Evolutionary conservation across 177 flowering plant genomes (phyloP), one percentile per base, ranked within the genome.

Genomic region (Vitis hybrid): DNA sequence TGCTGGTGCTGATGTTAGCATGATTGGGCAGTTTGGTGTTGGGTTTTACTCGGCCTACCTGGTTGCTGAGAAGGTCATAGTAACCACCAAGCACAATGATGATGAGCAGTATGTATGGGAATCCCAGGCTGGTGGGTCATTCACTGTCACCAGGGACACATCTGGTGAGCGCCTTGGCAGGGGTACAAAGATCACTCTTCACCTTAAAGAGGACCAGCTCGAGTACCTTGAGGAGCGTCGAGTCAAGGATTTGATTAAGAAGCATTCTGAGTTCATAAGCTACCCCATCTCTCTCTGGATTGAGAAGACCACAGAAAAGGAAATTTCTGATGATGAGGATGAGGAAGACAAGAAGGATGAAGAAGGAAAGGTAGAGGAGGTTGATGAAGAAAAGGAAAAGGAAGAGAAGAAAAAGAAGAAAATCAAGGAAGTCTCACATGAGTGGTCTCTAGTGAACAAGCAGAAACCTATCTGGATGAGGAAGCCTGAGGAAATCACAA

Each of bases 101-200:
- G 91, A 89, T 66, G 93, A 89, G 74, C 91, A 89, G 77, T 88
- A 88, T 59, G 81, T 88, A 0, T 88, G 93, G 93, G 93, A 88
- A 74, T 88, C 92, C 18, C 92, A 88, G 68, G 90, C 90, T 34
- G 92, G 88, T 61, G 89, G 89, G 1, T 86, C 90, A 45, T 85
- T 85, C 81, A 87, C 88, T 6, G 86, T 87, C 8, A 83, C 88
- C 60, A 85, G 90, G 65, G 84, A 81, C 48, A 63, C 77, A 20
- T 71, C 79, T 67, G 84, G 80, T 61, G 84, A 81, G 74, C n/a
- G 6, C 39, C 81, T 81, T 71, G 81, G 84, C 7, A 68, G 81
- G 76, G 84, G 84, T 68, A 76, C 84, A 2, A 81, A 81, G 80
- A 81, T 81, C 45, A 72, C 74, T 20, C 81, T 81, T 10, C 61